Base-by-base conservation (phyloP, 1,139 yeast genomes). In the Yamadazyma conglobata region DNA sequence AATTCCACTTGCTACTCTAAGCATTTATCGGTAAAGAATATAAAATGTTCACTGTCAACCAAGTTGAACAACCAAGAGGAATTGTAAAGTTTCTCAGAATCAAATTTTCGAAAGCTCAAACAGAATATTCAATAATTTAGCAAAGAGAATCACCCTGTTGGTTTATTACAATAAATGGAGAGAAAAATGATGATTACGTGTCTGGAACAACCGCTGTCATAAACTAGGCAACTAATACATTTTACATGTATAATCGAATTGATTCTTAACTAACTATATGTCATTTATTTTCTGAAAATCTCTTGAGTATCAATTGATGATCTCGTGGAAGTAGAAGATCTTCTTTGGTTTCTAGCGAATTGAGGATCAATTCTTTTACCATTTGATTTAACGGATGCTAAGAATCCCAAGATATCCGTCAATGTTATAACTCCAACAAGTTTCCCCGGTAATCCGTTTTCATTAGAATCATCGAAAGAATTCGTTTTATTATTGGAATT, bases 391-490 rank as follows among this genome's bases (percentile, higher is more conserved):
- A 77, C 74, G 42, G 79, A 73, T 4, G 95, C 96, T 44, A 89
- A 72, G 28, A 86, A 60, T 15, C 89, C 85, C 33, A 91, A 61
- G 26, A 89, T 82, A 56, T 89, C 98, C 1, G 97, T 88, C 42
- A 91, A 64, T 2, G 96, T 85, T 4, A 91, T 79, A 14, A 91
- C 97, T 25, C 97, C 97, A 35, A 85, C 74, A 41, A 89, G 70
- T 50, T 79, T 82, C 9, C 95, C 95, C 2, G 84, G 77, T 30
- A 79, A 64, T 27, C 75, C 71, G 34, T 54, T 26, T 15, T 41
- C 35, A 10, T 31, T 31, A 9, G 48, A 35, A 19, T 52, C 46
- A 47, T 58, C 49, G 35, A 56, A 45, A 4, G 50, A 46, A 11
- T 13, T 13, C 5, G 18, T 11, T 9, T 7, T n/a, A 6, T 24